These are phyloP conservation scores for Nicotiana sylvestris DNA, from an alignment of 257 asterid species.

Conservation along the genomic window DNA sequence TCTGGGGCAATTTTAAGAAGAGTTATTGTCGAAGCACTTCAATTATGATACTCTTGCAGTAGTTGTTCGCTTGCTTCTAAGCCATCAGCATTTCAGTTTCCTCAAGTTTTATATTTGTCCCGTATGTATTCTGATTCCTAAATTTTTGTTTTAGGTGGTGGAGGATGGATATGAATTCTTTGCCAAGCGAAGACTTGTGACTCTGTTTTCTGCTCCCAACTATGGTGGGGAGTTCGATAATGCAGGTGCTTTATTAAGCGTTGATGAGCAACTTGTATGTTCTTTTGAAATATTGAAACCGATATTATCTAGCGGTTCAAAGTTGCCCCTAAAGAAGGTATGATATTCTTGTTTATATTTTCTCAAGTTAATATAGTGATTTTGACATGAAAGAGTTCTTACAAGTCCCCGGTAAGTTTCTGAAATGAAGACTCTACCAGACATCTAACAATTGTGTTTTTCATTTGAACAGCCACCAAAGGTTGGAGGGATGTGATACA, in stretches of 20 bases:
- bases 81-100: not conserved
- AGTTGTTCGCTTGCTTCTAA: not conserved
- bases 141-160: constrained; percentile 49
- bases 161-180: constrained; percentile 91
- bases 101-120: not conserved
- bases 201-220: constrained; percentile 57
- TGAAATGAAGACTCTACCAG: not conserved
- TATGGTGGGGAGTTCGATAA: constrained; percentile 71
- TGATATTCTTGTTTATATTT: not conserved
- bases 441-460: not conserved
- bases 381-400: not conserved
- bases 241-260: constrained; percentile 58
- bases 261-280: constrained; percentile 50
- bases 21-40: not conserved
- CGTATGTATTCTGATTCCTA: not conserved
- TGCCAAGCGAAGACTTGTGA: constrained; percentile 63
- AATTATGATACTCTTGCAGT: not conserved
- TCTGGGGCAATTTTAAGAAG: not conserved
- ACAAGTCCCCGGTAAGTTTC: not conserved
- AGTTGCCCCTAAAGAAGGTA: constrained; percentile 55
- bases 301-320: constrained; percentile 30
- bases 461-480: constrained; percentile 40
- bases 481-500: constrained; percentile 33
- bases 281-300: constrained; percentile 62
- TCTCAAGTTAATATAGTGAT: not conserved